Conservation (phyloP, 805 yeast genomes). For the Nakazawaea laoshanensis region DNA sequence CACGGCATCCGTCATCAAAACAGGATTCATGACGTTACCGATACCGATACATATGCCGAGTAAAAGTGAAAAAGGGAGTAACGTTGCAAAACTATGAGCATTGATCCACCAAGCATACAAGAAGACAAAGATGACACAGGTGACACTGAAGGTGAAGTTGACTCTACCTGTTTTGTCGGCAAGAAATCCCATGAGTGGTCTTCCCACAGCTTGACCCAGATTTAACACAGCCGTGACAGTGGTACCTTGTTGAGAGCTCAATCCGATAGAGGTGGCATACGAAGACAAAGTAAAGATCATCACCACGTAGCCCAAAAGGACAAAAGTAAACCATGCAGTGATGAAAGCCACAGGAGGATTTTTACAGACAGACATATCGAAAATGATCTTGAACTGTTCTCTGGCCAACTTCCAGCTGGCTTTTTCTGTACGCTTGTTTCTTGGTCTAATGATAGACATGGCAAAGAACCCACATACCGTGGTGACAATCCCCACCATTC, state of each 20-base stretch:
- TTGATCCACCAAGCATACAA: slow-evolving; percentile 36
- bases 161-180: slow-evolving; percentile 39
- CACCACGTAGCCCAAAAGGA: slow-evolving; percentile 31
- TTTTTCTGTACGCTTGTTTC: background rate
- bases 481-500: slow-evolving; percentile 28
- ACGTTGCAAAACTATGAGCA: slow-evolving; percentile 21
- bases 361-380: slow-evolving; percentile 13
- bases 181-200: slow-evolving; percentile 36
- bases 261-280: slow-evolving; percentile 39
- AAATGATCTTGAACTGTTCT: slow-evolving; percentile 10
- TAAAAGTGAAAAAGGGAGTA: slow-evolving; percentile 32
- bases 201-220: slow-evolving; percentile 37
- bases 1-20: slow-evolving; percentile 21
- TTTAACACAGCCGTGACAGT: slow-evolving; percentile 35
- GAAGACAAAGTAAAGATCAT: slow-evolving; percentile 38
- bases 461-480: background rate
- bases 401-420: slow-evolving; percentile 5
- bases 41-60: slow-evolving; percentile 39
- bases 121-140: slow-evolving; percentile 24
- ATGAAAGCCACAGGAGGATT: slow-evolving; percentile 14
- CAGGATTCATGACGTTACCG: slow-evolving; percentile 22
- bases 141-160: slow-evolving; percentile 30
- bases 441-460: background rate
- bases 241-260: slow-evolving; percentile 32
- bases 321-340: slow-evolving; percentile 22